phyloP scores from a whole-genome alignment of 805 yeast genomes.

The Saccharomyces jurei region DNA sequence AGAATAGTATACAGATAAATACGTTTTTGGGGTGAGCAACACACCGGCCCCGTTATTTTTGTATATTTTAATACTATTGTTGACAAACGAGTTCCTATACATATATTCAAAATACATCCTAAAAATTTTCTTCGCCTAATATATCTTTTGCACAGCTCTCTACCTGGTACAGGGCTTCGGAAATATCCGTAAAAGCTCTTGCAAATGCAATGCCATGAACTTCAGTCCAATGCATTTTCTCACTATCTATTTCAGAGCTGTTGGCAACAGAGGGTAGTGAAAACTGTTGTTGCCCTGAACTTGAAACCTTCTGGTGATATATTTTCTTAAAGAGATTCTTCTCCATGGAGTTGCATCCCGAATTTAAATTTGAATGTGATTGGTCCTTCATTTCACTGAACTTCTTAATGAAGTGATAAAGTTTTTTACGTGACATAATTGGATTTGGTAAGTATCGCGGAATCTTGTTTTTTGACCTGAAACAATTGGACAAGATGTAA shows the following conservation, averaged over 20 bases:
- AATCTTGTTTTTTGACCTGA: conserved; percentile 30
- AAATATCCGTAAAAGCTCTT: conserved; percentile 39
- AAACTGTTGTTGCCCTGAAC: background rate
- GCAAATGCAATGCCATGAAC: conserved; percentile 45
- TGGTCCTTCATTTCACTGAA: conserved; percentile 18
- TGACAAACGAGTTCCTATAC: background rate
- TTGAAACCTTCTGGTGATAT: background rate
- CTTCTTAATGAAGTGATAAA: conserved; percentile 34
- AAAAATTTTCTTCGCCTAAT: conserved; percentile 35
- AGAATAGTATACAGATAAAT: background rate
- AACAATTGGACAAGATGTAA: conserved; percentile 38
- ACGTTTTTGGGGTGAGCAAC: background rate
- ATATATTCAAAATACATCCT: conserved; percentile 1
- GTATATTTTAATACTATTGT: background rate
- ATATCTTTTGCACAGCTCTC: conserved; percentile 34
- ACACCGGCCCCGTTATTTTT: background rate
- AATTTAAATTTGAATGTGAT: background rate
- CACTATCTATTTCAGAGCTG: conserved; percentile 5
- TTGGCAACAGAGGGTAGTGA: background rate
- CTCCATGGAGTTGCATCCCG: conserved; percentile 3
- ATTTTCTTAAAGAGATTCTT: conserved; percentile 7
- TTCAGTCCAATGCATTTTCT: conserved; percentile 37
- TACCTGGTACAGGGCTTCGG: conserved; percentile 35
- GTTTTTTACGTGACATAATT: conserved; percentile 34
- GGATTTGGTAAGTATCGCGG: conserved; percentile 42